A percentile compares a stretch with the other conserved stretches of the same genome.
These are phyloP conservation scores for Flaveria brownii DNA, from an alignment of 129 eudicot genomes.

Conservation along the genomic window DNA sequence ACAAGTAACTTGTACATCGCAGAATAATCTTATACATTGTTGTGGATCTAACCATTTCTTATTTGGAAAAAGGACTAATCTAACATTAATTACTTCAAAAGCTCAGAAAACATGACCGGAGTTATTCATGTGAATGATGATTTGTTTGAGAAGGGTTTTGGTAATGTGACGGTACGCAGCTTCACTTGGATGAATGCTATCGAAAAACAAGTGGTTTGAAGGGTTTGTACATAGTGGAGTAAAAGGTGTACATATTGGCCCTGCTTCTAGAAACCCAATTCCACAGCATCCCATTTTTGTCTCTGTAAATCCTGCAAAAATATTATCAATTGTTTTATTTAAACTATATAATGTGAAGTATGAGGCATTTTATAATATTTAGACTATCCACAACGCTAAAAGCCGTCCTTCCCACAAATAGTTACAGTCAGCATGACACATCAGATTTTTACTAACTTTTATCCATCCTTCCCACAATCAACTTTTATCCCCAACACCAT, in stretches of 20 bases:
- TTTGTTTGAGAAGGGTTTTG: constrained; percentile 28
- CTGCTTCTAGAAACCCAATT: constrained; percentile 50
- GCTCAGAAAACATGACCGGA: constrained; percentile 3
- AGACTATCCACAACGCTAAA: no score
- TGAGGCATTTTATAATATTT: no score
- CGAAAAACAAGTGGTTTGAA: constrained; percentile 46
- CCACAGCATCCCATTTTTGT: constrained; percentile 61
- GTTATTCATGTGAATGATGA: constrained; percentile 17
- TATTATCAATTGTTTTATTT: no score
- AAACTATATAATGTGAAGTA: no score
- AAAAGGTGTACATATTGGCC: constrained; percentile 44
- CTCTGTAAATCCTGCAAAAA: constrained; percentile 34
- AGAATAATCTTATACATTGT: constrained; percentile 9
- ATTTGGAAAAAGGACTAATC: constrained; percentile 7
- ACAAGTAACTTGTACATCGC: background rate
- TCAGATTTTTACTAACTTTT: no score
- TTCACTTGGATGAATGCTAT: constrained; percentile 68
- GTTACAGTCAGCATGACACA: no score
- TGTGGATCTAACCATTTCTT: constrained; percentile 35
- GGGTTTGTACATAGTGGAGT: constrained; percentile 52
- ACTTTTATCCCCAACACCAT: no score
- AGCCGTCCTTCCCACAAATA: no score
- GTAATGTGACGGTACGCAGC: constrained; percentile 46
- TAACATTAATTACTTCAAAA: background rate
- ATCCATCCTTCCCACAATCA: no score